phyloP scores from a whole-genome alignment of 1,284 basidiomycete species.

The Pterulicium gracile region DNA sequence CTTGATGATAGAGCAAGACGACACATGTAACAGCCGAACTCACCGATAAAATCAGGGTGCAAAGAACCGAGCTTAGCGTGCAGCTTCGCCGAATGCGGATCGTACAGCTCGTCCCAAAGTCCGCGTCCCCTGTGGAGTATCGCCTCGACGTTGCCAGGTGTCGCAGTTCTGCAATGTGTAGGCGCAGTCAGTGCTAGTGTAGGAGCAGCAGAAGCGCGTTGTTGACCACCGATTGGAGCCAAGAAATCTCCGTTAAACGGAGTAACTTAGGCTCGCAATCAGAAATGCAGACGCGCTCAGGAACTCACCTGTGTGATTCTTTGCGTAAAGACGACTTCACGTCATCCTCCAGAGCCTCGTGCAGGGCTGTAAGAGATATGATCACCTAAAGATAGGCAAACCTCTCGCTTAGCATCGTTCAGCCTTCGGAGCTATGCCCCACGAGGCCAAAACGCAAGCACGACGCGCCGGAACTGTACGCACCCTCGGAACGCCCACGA shows the following conservation, averaged over 20 bases:
- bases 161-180: conserved; percentile 47
- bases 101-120: conserved; percentile 89
- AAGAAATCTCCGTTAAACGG: conserved; percentile 10
- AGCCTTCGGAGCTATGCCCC: background rate
- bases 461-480: conserved; percentile 16
- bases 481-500: conserved; percentile 86
- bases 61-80: conserved; percentile 79
- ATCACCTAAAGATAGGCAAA: conserved; percentile 49
- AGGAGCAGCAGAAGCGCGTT: too few species aligned
- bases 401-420: background rate
- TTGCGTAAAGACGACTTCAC: conserved; percentile 63
- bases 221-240: too few species aligned
- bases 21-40: conserved; percentile 21
- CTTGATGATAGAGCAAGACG: background rate
- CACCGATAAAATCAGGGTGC: conserved; percentile 79
- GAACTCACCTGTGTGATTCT: conserved; percentile 53
- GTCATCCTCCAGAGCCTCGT: conserved; percentile 67
- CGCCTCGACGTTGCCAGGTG: conserved; percentile 53
- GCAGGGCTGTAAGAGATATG: conserved; percentile 68
- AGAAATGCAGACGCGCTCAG: conserved; percentile 9
- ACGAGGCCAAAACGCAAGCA: conserved; percentile 2
- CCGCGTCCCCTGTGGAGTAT: conserved; percentile 54
- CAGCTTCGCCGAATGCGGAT: conserved; percentile 83
- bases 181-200: too few species aligned
- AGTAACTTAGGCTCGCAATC: conserved; percentile 9